These are phyloP conservation scores for Trichoderma brevicompactum DNA, from an alignment of 2,329 filamentous ascomycete species.

Conservation along the genomic window DNA sequence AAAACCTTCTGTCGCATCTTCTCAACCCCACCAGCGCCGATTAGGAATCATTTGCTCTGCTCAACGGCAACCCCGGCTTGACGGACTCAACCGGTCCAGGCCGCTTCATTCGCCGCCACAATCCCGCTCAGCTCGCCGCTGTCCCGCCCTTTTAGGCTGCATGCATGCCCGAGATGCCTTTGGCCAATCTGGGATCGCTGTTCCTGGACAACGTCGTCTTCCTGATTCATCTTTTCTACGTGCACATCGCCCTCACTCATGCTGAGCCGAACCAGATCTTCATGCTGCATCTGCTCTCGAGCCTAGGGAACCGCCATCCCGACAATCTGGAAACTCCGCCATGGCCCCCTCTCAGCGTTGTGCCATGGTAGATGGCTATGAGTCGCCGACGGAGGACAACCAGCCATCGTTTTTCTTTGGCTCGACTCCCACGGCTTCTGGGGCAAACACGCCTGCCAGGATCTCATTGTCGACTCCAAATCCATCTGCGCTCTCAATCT, in stretches of 20 bases:
- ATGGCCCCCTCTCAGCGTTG: conserved; percentile 41
- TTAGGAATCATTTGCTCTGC: conserved; percentile 13
- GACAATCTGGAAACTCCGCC: conserved; percentile 51
- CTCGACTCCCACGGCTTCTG: conserved; percentile 29
- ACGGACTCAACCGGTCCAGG: too few relatives aligned
- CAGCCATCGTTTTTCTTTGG: conserved; percentile 38
- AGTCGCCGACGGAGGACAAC: conserved; percentile 46
- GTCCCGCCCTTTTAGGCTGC: background rate
- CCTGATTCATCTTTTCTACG: conserved; percentile 57
- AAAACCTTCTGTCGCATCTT: background rate
- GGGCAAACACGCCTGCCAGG: conserved; percentile 12
- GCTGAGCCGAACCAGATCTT: conserved; percentile 54
- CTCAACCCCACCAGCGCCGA: background rate
- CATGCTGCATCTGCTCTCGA: conserved; percentile 53
- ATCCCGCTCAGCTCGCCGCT: background rate
- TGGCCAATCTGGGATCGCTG: conserved; percentile 57
- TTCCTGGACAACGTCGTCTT: conserved; percentile 58
- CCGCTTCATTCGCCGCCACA: too few relatives aligned
- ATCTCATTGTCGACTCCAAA: conserved; percentile 12
- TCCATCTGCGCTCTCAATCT: background rate
- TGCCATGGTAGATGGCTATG: conserved; percentile 39
- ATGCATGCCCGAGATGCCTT: conserved; percentile 47
- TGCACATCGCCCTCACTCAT: conserved; percentile 55
- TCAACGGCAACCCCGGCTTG: background rate
- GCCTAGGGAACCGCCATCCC: conserved; percentile 52